Evolutionary conservation across 1,284 basidiomycete genomes (phyloP).

Genomic region (Neonothopanus nambi): DNA sequence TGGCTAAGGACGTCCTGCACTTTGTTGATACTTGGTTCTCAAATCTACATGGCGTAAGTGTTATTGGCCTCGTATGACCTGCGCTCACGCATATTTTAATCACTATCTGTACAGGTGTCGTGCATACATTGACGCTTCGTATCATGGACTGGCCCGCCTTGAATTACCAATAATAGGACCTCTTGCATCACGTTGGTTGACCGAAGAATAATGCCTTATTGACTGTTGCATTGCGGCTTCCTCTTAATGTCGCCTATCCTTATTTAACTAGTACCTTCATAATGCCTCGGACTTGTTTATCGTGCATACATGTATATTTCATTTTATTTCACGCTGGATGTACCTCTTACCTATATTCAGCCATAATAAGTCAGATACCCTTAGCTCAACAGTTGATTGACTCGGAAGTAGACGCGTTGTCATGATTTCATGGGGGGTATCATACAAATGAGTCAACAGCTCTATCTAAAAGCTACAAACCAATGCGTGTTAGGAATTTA

Average conservation of each 20-base stretch:
- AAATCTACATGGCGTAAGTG: constrained; percentile 60
- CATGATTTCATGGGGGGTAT: no score
- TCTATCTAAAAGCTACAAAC: not conserved
- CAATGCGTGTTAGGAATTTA: not conserved
- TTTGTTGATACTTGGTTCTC: constrained; percentile 40
- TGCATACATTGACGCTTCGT: constrained; percentile 67
- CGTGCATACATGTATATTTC: no score
- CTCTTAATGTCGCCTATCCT: no score
- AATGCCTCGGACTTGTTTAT: no score
- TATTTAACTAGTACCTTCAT: no score
- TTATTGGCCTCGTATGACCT: constrained; percentile 6
- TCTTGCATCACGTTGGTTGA: constrained; percentile 73
- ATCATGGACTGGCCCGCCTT: constrained; percentile 54
- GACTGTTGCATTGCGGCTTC: no score
- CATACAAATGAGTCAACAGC: not conserved
- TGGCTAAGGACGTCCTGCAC: constrained; percentile 50
- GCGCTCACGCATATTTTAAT: not conserved
- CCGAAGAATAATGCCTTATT: constrained; percentile 59
- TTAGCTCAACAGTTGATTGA: no score
- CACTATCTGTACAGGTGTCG: constrained; percentile 59
- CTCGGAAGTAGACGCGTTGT: no score
- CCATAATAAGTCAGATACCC: no score
- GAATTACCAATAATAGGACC: constrained; percentile 69
- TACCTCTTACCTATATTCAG: no score
- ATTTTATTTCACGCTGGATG: no score